Evolutionary conservation across 768 basidiomycete species (phyloP), one percentile per base, ranked within the genome.

Genomic region (Psilocybe cubensis): DNA sequence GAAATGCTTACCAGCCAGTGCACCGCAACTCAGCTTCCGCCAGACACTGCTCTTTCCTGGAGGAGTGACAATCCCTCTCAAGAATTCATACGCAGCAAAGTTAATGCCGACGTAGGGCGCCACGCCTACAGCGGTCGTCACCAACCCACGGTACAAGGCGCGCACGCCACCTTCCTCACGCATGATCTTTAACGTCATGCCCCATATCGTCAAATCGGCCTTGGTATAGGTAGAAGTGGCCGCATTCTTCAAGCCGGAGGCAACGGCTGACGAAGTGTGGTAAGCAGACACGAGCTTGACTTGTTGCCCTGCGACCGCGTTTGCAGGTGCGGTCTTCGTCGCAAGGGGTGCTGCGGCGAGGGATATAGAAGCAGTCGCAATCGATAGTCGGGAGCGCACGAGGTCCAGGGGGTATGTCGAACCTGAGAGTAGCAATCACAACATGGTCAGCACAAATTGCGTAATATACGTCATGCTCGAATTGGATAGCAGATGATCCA

Each of bases 381-480:
- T 96, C 18, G 93, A 96, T 56, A 99, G 77, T 31, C 96, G 84
- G 23, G 94, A 91, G 42, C 96, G 85, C 27, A 98, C 91, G 47
- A 99, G 87, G 71, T 99, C 96, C 61, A 98, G 76, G 8, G 96
- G 96, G 76, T 95, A 93, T 74, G 92, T 94, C 45, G 91, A 81
- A 63, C 87, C 91, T 92, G 58, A 14, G 24, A 33, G 46, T 43
- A n/a, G n/a, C n/a, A 27, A 21, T 28, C 17, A 24, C 41, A 25
- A 52, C 38, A 50, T 29, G 38, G 47, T 42, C 24, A 40, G 46
- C 6, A 49, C 24, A 20, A 29, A 54, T 24, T 38, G 51, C 48
- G 48, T 45, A 12, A 45, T 45, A 29, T 28, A 49, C 18, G 47
- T 33, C 14, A 49, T n/a, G n/a, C 40, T 25, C 23, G 23, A 49